These are phyloP conservation scores for Xerophyta viscosa DNA, from an alignment of 106 monocot species.

Conservation along the genomic window DNA sequence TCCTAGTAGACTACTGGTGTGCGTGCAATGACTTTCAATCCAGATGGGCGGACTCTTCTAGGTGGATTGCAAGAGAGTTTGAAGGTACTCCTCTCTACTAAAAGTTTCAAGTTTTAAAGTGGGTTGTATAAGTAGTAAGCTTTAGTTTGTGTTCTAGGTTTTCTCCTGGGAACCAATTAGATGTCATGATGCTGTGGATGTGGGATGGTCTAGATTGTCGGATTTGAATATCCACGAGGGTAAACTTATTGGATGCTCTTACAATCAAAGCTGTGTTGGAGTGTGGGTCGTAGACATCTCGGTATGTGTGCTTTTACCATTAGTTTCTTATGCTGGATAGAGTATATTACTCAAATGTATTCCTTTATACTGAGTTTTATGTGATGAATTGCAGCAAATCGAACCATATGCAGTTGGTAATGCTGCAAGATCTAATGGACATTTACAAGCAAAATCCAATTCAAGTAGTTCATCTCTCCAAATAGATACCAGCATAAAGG, in stretches of 20 bases:
- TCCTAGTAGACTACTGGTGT: conserved; percentile 59
- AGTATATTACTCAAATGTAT: not conserved
- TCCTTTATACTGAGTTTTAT: not conserved
- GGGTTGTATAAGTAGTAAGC: not conserved
- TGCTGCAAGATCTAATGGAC: conserved; percentile 42
- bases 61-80: conserved; percentile 90
- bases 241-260: conserved; percentile 97
- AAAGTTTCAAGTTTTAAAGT: too few species aligned
- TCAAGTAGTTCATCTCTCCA: conserved; percentile 31
- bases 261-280: conserved; percentile 99
- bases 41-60: conserved; percentile 83
- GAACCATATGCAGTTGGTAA: conserved; percentile 64
- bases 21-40: conserved; percentile 82
- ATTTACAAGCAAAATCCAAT: conserved; percentile 52
- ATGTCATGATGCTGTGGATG: conserved; percentile 91
- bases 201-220: conserved; percentile 93
- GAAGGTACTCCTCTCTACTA: too few species aligned
- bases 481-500: conserved; percentile 52
- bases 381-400: conserved; percentile 44
- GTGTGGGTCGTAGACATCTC: conserved; percentile 98
- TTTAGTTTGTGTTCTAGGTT: conserved; percentile 31
- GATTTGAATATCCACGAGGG: conserved; percentile 93
- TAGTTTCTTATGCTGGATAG: not conserved
- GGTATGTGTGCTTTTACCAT: conserved; percentile 35
- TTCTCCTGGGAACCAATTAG: conserved; percentile 95